Conservation (phyloP, 495 filamentous ascomycete species). For the Durotheca rogersii region DNA sequence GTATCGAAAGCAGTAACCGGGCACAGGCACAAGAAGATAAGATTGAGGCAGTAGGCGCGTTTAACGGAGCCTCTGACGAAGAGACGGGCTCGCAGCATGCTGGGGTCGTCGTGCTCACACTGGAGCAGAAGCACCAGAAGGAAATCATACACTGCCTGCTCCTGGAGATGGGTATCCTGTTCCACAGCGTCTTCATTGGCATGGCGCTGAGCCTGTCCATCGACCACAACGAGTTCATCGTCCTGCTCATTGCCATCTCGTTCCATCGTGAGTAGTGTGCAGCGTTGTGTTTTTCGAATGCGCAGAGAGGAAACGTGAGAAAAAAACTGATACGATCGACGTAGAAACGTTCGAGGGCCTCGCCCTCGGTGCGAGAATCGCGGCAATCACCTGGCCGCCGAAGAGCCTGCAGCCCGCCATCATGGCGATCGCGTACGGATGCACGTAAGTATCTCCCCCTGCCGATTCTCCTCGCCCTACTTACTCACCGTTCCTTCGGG, state of each 20-base stretch:
- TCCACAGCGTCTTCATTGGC: constrained; percentile 38
- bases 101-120: constrained; percentile 16
- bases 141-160: constrained; percentile 61
- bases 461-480: not conserved
- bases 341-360: constrained; percentile 53
- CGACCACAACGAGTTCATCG: constrained; percentile 55
- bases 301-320: too few relatives aligned
- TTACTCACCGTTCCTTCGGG: not conserved
- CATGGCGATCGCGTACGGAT: constrained; percentile 72
- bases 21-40: not conserved
- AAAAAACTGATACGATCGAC: too few relatives aligned
- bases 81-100: not conserved
- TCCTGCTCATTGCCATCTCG: constrained; percentile 62
- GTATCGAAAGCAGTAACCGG: not conserved
- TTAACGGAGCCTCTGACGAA: not conserved
- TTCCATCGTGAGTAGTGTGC: constrained; percentile 50
- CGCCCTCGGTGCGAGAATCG: constrained; percentile 56
- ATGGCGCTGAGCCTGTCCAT: constrained; percentile 63
- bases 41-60: not conserved
- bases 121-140: constrained; percentile 40
- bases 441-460: constrained; percentile 43
- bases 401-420: constrained; percentile 61
- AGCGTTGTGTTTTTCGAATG: not conserved
- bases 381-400: constrained; percentile 39
- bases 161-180: constrained; percentile 64